Base-by-base conservation (phyloP, 1,284 basidiomycete species). In the Papiliotrema terrestris region DNA sequence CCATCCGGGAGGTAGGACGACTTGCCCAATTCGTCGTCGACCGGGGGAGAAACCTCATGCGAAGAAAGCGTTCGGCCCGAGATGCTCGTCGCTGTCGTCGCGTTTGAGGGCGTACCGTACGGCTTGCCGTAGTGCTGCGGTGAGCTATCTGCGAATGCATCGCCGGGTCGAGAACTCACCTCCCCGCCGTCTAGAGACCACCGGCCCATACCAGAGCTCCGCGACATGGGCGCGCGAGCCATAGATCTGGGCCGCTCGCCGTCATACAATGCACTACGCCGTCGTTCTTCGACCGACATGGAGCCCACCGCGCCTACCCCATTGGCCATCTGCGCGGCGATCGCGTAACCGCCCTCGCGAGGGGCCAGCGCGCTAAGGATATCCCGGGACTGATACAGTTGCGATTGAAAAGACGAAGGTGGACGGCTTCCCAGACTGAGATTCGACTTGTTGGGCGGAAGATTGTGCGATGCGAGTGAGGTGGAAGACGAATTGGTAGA, bases 321-420 rank as follows among this genome's bases (percentile, higher is more conserved):
- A 46, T 65, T 63, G 26, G 62, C 68, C 55, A 75, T 63, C 55
- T 62, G 59, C 6, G 75, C 75, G 3, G 75, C 75, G 36, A 77
- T 62, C 0, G 75, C 75, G 60, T 77, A 77, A 9, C 75, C 75
- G 20, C 75, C 75, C 53, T 77, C 75, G 37, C 74, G 61, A 8
- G 74, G 74, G 9, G 69, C 73, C 2, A 76, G 57, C n/a, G 59
- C 64, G 26, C 58, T 62, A 15, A 76, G 46, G 49, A 74, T 68
- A 49, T 76, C 74, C 25, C 70, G 54, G 19, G 71, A 71, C 45
- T 74, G 73, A 54, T 66, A 69, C 5, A 32, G 29, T 11, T 32
- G 29, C 6, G 29, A 32, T 11, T 32, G 29, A 11, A 32, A 32
- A 3, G 66, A 44, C 23, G 69, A 71, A 3, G 67, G 61, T 4